Conservation (phyloP, 73 alveolate genomes). For the Stentor roeselii region DNA sequence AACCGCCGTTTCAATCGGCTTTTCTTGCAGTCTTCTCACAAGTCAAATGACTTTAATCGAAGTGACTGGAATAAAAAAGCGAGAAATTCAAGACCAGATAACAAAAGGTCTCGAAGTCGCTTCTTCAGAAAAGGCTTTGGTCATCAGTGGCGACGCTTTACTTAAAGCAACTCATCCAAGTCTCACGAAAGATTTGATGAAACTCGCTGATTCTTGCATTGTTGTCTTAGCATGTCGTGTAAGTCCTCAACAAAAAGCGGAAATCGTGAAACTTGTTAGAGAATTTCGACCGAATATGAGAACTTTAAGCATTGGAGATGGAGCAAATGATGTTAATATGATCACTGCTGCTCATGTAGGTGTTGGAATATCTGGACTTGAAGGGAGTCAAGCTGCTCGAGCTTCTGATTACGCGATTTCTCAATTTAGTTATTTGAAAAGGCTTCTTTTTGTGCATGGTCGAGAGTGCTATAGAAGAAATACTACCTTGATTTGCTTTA, state of each 20-base stretch:
- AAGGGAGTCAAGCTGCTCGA: conserved; percentile 94
- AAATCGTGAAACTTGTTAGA: conserved; percentile 81
- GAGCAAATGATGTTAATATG: conserved; percentile 99
- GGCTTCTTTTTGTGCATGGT: conserved; percentile 90
- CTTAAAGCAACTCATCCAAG: conserved; percentile 52
- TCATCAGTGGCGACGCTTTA: conserved; percentile 85
- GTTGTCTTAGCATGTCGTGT: conserved; percentile 92
- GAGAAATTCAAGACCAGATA: conserved; percentile 49
- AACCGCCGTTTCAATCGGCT: conserved; percentile 81
- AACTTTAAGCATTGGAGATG: conserved; percentile 97
- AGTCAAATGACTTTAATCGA: background rate
- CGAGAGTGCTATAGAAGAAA: conserved; percentile 96
- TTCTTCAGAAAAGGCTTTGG: conserved; percentile 55
- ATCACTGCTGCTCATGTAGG: conserved; percentile 96
- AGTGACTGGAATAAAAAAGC: background rate
- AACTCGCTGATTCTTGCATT: conserved; percentile 60
- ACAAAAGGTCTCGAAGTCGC: conserved; percentile 35
- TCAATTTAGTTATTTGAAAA: conserved; percentile 80
- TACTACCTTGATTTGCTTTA: conserved; percentile 83
- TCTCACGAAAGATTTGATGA: conserved; percentile 51
- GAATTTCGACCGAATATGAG: conserved; percentile 56
- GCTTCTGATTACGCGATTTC: conserved; percentile 94
- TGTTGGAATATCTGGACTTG: conserved; percentile 92
- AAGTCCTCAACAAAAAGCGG: conserved; percentile 92
- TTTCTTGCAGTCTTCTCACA: conserved; percentile 54